Conservation (phyloP, 176 grass and related monocot species). For the Alloteropsis semialata region DNA sequence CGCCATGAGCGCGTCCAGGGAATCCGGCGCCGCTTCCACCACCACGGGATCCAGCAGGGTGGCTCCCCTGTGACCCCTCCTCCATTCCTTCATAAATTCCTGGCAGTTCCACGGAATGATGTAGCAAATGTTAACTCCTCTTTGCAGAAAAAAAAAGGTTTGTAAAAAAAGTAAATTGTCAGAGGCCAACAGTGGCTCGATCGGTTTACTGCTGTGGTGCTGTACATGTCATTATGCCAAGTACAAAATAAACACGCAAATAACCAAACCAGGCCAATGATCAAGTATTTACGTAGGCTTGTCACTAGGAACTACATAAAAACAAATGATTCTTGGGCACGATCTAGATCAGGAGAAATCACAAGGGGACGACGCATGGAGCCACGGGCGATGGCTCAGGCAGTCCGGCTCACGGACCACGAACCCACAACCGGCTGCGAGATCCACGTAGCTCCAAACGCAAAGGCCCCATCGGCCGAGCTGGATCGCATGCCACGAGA, state of each 20-base stretch:
- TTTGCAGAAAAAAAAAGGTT: not conserved
- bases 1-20: slow-evolving; percentile 59
- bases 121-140: not conserved
- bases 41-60: slow-evolving; percentile 52
- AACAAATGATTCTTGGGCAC: not conserved
- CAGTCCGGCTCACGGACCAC: slow-evolving; percentile 34
- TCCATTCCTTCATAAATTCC: slow-evolving; percentile 80
- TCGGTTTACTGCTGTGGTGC: not conserved
- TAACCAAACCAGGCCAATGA: not conserved
- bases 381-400: not conserved
- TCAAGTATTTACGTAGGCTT: not conserved
- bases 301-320: not conserved
- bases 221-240: not conserved
- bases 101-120: not conserved
- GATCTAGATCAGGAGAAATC: not conserved
- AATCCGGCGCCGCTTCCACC: slow-evolving; percentile 75
- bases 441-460: slow-evolving; percentile 34
- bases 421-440: not conserved
- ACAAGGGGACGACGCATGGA: not conserved
- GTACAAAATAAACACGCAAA: not conserved
- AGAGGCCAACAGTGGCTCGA: too few relatives aligned
- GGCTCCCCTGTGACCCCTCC: slow-evolving; percentile 37
- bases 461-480: slow-evolving; percentile 11
- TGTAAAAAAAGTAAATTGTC: not conserved
- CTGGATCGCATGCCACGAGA: slow-evolving; percentile 19